Evolutionary conservation across 192 early-diverging fungal species (phyloP), one percentile per base, ranked within the genome.

Genomic region (Backusella sp.): DNA sequence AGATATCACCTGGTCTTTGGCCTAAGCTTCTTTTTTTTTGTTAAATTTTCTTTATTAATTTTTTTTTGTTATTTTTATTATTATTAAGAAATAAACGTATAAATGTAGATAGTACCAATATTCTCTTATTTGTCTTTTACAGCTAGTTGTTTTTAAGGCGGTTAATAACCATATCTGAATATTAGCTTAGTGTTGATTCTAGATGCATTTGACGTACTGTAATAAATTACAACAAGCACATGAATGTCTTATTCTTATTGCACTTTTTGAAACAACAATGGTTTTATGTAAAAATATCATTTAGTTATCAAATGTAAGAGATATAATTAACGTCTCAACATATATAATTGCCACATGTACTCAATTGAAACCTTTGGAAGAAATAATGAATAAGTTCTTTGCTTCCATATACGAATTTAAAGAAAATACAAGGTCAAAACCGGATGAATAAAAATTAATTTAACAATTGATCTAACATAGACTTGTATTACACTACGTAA

Each of bases 1-100:
- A 30, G 62, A 82, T 1, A 88, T 90, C 74, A 82, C 79, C 4
- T 90, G 88, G 88, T 79, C 79, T 37, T 82, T 85, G 76, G 82
- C 79, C 56, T 79, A 79, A 78, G 28, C 26, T 7, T n/a, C 8
- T 56, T 56, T 9, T 7, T n/a, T 21, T 56, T 56, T 9, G 17
- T 21, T 56, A 7, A 21, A 12, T 59, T 26, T 9, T 59, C 3
- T 59, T 23, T 23, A 8, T 23, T 21, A 21, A 6, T 59, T 23
- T 59, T 56, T 56, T 56, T 56, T 56, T 56, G 53, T 56, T 9
- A 59, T 59, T 26, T 26, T 59, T 59, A 59, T 59, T 59, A 59
- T 59, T 14, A 59, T 59, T 26, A 26, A 59, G 23, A 59, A 59
- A 59, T 59, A 59, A 59, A 59, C 23, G 23, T 59, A 26, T 59